A percentile compares a stretch with the other conserved stretches of the same genome.
phyloP scores from a whole-genome alignment of 306 rosid genomes.

The Urtica urens region DNA sequence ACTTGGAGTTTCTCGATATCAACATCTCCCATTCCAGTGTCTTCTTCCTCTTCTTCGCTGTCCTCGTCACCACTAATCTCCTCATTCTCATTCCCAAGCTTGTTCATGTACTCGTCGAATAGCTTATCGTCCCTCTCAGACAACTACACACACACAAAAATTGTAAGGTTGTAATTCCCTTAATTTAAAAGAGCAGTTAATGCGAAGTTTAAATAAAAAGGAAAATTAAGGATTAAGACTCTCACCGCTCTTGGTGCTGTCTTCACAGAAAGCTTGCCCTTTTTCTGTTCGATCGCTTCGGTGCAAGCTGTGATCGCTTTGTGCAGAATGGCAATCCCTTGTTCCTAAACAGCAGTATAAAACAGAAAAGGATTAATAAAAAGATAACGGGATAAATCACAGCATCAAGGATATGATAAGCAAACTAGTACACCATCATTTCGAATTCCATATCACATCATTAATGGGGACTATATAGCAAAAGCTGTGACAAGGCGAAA shows the following conservation, averaged over 20 bases:
- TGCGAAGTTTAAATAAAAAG: not conserved
- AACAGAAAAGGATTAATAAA: not conserved
- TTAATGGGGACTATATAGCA: no score
- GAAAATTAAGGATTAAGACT: conserved; percentile 9
- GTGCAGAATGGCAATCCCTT: conserved; percentile 69
- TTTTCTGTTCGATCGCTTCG: conserved; percentile 65
- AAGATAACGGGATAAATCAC: not conserved
- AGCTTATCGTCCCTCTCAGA: conserved; percentile 82
- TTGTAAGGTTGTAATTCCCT: not conserved
- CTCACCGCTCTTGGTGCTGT: conserved; percentile 94
- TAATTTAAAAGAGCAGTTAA: not conserved
- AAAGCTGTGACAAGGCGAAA: no score
- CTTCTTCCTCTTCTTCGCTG: conserved; percentile 97
- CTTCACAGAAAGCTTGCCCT: conserved; percentile 82
- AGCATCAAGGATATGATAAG: conserved; percentile 1
- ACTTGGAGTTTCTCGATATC: conserved; percentile 65
- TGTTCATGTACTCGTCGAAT: conserved; percentile 73
- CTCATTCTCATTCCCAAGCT: conserved; percentile 70
- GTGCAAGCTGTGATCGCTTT: conserved; percentile 67
- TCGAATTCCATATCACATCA: no score
- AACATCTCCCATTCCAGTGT: conserved; percentile 87
- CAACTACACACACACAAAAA: conserved; percentile 36
- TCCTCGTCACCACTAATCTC: conserved; percentile 71
- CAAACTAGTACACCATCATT: no score
- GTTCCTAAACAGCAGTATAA: no score